Conservation (phyloP, 192 early-diverging fungal species). For the Coemansia furcata region DNA sequence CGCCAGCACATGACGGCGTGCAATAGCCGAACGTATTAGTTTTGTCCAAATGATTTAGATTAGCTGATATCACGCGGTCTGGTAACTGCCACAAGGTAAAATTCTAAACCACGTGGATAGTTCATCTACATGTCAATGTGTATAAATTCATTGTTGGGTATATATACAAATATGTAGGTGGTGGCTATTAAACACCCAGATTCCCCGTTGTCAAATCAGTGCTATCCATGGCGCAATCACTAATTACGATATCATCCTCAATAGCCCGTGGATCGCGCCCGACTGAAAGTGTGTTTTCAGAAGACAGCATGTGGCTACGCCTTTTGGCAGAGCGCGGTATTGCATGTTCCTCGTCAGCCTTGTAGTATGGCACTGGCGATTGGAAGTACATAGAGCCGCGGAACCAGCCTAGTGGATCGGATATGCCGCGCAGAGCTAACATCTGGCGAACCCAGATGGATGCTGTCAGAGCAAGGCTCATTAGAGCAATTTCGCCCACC, state of each 20-base stretch:
- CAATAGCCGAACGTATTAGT: neutral
- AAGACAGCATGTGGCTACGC: neutral
- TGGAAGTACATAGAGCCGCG: conserved; percentile 28
- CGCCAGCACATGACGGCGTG: neutral
- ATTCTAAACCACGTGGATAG: neutral
- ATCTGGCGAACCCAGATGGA: conserved; percentile 47
- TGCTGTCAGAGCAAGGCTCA: conserved; percentile 30
- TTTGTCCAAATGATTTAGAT: neutral
- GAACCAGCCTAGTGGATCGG: conserved; percentile 35
- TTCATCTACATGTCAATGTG: neutral
- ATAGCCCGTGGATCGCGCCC: neutral
- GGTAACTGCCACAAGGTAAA: neutral
- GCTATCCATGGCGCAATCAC: conserved; percentile 19
- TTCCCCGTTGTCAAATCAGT: conserved; percentile 29
- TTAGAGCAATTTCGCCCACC: conserved; percentile 43
- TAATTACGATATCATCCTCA: conserved; percentile 7
- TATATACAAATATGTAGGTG: neutral
- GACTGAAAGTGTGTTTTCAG: neutral
- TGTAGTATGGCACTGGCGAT: conserved; percentile 40
- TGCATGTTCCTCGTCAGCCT: conserved; percentile 1
- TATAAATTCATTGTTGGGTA: neutral
- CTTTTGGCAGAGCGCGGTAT: conserved; percentile 3
- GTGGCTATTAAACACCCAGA: conserved; percentile 17
- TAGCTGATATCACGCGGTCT: neutral
- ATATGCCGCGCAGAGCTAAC: conserved; percentile 24